These are phyloP conservation scores for Alloteropsis angusta DNA, from an alignment of 202 grass and related monocot species.

Conservation along the genomic window DNA sequence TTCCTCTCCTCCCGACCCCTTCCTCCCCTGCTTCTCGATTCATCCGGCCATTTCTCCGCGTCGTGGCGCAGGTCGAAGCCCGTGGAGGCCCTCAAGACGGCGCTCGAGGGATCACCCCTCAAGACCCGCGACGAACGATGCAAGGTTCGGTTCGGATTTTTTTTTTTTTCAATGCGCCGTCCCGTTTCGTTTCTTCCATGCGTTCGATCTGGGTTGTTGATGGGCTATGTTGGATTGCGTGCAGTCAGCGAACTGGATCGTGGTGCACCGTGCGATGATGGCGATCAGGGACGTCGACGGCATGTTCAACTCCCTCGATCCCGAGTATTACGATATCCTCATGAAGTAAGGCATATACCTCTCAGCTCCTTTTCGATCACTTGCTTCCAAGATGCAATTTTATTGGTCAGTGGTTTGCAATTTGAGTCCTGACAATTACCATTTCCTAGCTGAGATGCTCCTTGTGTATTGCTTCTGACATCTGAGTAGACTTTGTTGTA, in stretches of 20 bases:
- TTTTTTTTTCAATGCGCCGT: no score
- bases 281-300: slow-evolving; percentile 89
- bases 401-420: not conserved
- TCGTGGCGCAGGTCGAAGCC: slow-evolving; percentile 61
- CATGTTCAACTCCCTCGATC: slow-evolving; percentile 85
- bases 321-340: slow-evolving; percentile 96
- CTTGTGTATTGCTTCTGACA: no score
- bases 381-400: slow-evolving; percentile 1
- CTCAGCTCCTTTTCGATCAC: not conserved
- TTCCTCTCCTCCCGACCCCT: not conserved
- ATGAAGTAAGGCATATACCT: slow-evolving; percentile 66
- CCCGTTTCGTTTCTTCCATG: slow-evolving; percentile 5
- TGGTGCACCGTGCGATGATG: slow-evolving; percentile 96
- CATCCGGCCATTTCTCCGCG: no score
- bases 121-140: slow-evolving; percentile 97
- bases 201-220: not conserved
- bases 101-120: slow-evolving; percentile 75
- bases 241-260: slow-evolving; percentile 92
- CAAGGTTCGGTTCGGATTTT: slow-evolving; percentile 64
- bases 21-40: not conserved
- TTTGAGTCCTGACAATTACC: no score
- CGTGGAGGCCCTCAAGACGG: slow-evolving; percentile 88
- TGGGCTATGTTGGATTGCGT: not conserved
- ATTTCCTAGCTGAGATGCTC: no score
- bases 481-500: no score